Percentiles rank a stretch among this genome's conserved stretches.
phyloP scores from a whole-genome alignment of 1,284 basidiomycete species.

The Hemileia vastatrix region DNA sequence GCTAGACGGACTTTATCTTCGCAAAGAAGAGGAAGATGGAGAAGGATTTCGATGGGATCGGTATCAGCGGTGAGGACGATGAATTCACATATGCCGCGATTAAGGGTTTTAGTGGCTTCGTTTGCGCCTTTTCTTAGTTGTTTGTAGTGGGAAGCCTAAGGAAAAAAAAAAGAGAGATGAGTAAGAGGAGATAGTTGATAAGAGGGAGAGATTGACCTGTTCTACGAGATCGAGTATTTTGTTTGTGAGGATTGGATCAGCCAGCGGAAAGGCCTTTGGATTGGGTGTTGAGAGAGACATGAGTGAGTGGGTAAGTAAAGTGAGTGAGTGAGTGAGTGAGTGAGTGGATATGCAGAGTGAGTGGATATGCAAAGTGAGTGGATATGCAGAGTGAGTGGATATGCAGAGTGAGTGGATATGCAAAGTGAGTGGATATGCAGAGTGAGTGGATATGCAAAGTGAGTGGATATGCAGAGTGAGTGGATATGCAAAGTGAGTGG shows the following conservation, averaged over 20 bases:
- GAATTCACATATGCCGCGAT: constrained; percentile 97
- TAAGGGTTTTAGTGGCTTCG: constrained; percentile 90
- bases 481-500: too few relatives aligned
- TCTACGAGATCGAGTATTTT: constrained; percentile 56
- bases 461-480: too few relatives aligned
- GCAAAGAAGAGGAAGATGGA: constrained; percentile 92
- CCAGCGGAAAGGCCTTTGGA: constrained; percentile 85
- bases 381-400: too few relatives aligned
- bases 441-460: too few relatives aligned
- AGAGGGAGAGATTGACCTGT: constrained; percentile 25
- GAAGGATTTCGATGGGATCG: constrained; percentile 92
- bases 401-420: too few relatives aligned
- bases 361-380: too few relatives aligned
- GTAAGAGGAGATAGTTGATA: constrained; percentile 5
- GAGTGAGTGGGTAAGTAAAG: too few relatives aligned
- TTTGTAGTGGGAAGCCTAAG: constrained; percentile 83
- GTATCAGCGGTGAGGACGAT: constrained; percentile 94
- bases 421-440: too few relatives aligned
- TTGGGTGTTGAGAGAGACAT: too few relatives aligned
- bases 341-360: too few relatives aligned
- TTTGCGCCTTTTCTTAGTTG: constrained; percentile 98
- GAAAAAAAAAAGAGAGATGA: constrained; percentile 47
- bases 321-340: too few relatives aligned
- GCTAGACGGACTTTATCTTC: constrained; percentile 74
- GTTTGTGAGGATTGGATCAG: constrained; percentile 82